phyloP scores from a whole-genome alignment of 164 flowering plant species.

The Vitis cinerea region DNA sequence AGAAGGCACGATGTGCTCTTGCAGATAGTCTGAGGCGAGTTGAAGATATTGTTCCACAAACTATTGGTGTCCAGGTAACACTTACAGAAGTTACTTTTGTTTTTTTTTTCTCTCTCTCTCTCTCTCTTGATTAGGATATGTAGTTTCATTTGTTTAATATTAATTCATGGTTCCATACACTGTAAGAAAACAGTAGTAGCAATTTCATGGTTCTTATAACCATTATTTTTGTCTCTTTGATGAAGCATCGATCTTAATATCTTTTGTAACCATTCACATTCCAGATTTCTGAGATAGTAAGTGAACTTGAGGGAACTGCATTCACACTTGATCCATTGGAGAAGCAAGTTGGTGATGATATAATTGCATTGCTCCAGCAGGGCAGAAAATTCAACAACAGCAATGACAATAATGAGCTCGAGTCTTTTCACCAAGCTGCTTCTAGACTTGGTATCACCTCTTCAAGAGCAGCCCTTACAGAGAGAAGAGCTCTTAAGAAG shows the following conservation, averaged over 20 bases:
- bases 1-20: constrained; percentile 75
- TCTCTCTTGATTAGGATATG: background rate
- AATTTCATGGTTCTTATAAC: background rate
- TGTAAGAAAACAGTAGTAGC: no score
- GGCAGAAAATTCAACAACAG: constrained; percentile 62
- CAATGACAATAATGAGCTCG: constrained; percentile 75
- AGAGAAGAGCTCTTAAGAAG: constrained; percentile 91
- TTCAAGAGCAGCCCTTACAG: constrained; percentile 88
- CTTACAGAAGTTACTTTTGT: background rate
- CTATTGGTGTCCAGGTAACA: constrained; percentile 83
- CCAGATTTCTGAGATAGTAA: constrained; percentile 76
- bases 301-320: constrained; percentile 60
- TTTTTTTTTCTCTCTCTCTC: background rate
- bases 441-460: constrained; percentile 84
- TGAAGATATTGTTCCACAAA: constrained; percentile 84
- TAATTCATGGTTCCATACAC: no score
- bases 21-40: constrained; percentile 78
- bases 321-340: constrained; percentile 76
- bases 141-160: background rate
- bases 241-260: background rate
- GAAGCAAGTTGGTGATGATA: constrained; percentile 94
- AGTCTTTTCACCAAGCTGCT: constrained; percentile 90
- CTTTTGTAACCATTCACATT: constrained; percentile 7
- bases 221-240: background rate
- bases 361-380: constrained; percentile 84